A percentile compares a stretch with the other conserved stretches of the same genome.
Conservation (phyloP, 2,329 filamentous ascomycete species). For the Neofusicoccum parvum region DNA sequence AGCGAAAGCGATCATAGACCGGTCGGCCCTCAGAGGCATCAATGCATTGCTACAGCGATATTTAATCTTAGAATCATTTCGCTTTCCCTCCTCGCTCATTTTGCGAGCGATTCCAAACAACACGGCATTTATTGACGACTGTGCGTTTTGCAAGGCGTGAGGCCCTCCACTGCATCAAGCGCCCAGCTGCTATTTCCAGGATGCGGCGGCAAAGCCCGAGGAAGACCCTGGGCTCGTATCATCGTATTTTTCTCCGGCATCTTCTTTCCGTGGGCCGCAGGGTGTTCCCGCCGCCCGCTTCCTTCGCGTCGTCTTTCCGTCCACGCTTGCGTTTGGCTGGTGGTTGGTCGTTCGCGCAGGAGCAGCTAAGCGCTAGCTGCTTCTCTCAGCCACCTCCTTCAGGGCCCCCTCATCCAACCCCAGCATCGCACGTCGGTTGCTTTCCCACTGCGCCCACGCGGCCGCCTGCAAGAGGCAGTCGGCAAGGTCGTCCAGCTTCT, state of each 20-base stretch:
- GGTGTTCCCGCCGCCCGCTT: constrained; percentile 3
- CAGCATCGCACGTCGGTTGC: constrained; percentile 47
- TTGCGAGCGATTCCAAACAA: neutral
- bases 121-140: constrained; percentile 7
- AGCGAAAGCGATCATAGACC: constrained; percentile 16
- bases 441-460: constrained; percentile 76
- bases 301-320: neutral
- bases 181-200: constrained; percentile 7
- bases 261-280: constrained; percentile 5
- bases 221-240: constrained; percentile 5
- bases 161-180: neutral
- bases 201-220: constrained; percentile 6
- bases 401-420: constrained; percentile 20
- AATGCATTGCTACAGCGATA: constrained; percentile 2
- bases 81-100: constrained; percentile 12
- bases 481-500: constrained; percentile 78
- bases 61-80: constrained; percentile 18
- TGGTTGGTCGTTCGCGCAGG: neutral
- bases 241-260: constrained; percentile 1
- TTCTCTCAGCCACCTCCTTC: constrained; percentile 12
- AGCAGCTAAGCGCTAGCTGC: constrained; percentile 7
- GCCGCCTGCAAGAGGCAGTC: constrained; percentile 78
- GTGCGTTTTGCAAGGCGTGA: neutral
- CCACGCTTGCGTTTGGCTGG: no score
- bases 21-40: constrained; percentile 9